Evolutionary conservation across 306 rosid genomes (phyloP).

Genomic region (Dicorynia guianensis): DNA sequence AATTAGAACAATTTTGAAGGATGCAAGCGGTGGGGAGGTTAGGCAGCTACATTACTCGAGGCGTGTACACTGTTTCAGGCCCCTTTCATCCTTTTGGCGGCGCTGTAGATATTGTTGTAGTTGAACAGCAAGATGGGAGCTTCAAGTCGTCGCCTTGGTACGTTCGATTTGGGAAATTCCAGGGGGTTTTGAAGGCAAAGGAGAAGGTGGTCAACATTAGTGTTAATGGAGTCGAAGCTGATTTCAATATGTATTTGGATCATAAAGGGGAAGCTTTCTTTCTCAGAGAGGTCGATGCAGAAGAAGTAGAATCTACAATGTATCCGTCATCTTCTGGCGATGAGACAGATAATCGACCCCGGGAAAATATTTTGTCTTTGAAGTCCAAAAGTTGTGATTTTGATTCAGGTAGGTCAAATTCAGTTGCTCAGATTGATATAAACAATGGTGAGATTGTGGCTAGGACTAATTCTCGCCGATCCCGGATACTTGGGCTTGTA

Average conservation of each 20-base stretch:
- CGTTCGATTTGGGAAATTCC: slow-evolving; percentile 87
- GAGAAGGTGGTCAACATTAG: slow-evolving; percentile 77
- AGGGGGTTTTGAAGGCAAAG: slow-evolving; percentile 67
- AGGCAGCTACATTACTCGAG: slow-evolving; percentile 70
- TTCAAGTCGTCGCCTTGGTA: slow-evolving; percentile 95
- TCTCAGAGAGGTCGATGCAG: slow-evolving; percentile 57
- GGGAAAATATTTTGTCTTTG: slow-evolving; percentile 45
- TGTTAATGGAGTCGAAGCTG: slow-evolving; percentile 82
- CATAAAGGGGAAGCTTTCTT: slow-evolving; percentile 86
- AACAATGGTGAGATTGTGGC: slow-evolving; percentile 46
- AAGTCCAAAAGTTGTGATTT: slow-evolving; percentile 54
- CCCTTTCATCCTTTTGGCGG: slow-evolving; percentile 93
- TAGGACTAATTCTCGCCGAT: slow-evolving; percentile 60
- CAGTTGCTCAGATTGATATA: slow-evolving; percentile 44
- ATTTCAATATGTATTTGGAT: slow-evolving; percentile 78
- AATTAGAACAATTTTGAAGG: slow-evolving; percentile 36
- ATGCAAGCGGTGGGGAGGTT: slow-evolving; percentile 87
- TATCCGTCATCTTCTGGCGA: slow-evolving; percentile 60
- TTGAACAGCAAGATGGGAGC: slow-evolving; percentile 86
- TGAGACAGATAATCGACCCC: slow-evolving; percentile 45
- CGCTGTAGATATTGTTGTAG: slow-evolving; percentile 92
- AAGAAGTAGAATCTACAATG: slow-evolving; percentile 53
- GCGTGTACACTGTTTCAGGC: slow-evolving; percentile 75
- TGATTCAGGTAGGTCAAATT: slow-evolving; percentile 35
- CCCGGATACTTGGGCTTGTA: slow-evolving; percentile 62